A percentile compares a stretch with the other conserved stretches of the same genome.
phyloP scores from a whole-genome alignment of 78 protist species.

The Emiliania huxleyi region DNA sequence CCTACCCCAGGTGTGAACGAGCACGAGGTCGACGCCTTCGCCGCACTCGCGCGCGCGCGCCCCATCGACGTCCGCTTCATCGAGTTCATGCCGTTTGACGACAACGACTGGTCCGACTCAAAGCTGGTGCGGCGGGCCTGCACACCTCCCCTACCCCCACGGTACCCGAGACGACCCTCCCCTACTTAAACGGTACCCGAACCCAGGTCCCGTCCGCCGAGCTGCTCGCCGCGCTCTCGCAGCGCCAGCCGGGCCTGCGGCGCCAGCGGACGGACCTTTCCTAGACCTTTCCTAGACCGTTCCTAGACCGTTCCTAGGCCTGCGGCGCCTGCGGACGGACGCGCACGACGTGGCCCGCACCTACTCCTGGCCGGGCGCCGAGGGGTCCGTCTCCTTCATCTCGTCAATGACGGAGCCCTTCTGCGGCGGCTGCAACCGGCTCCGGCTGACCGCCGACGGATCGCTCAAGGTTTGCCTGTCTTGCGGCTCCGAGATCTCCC shows the following conservation, averaged over 20 bases:
- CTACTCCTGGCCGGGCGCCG: conserved; percentile 48
- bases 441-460: conserved; percentile 88
- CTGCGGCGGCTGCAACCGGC: conserved; percentile 85
- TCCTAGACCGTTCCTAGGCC: too few species aligned
- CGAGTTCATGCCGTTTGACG: conserved; percentile 91
- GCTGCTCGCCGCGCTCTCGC: background rate
- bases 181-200: too few species aligned
- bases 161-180: too few species aligned
- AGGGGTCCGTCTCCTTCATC: conserved; percentile 71
- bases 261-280: too few species aligned
- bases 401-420: conserved; percentile 88
- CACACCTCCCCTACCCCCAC: too few species aligned
- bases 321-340: background rate
- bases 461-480: conserved; percentile 82
- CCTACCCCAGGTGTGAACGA: too few species aligned
- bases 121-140: too few species aligned
- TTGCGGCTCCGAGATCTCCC: conserved; percentile 60
- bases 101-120: background rate
- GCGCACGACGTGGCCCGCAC: conserved; percentile 7
- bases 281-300: too few species aligned
- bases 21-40: too few species aligned
- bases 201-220: background rate
- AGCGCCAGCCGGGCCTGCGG: background rate
- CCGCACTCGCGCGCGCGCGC: conserved; percentile 50
- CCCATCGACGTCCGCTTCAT: conserved; percentile 81